Conservation (phyloP, 129 eudicot species). For the Artemisia argyi region DNA sequence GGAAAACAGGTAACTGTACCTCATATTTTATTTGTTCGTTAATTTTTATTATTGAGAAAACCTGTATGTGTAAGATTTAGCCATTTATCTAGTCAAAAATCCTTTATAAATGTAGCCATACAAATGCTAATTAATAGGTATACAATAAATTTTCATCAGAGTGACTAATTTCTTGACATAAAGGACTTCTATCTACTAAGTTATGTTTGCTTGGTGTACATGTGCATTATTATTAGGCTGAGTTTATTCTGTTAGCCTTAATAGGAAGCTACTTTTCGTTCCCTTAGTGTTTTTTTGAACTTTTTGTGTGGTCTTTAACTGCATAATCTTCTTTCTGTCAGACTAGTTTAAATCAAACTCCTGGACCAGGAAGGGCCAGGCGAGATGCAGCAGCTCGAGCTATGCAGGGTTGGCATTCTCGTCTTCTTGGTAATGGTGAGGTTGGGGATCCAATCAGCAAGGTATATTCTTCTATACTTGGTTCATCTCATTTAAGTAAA, state of each 20-base stretch:
- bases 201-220: neutral
- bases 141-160: neutral
- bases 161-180: neutral
- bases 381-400: conserved; percentile 99
- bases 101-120: too few species aligned
- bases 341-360: conserved; percentile 57
- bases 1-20: conserved; percentile 63
- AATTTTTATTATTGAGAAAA: neutral
- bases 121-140: too few species aligned
- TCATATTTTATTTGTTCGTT: conserved; percentile 7
- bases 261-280: neutral
- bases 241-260: neutral
- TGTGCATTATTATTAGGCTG: neutral
- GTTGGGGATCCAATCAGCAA: conserved; percentile 88
- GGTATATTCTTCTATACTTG: conserved; percentile 43
- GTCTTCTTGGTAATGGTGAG: conserved; percentile 84
- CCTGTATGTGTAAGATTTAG: neutral
- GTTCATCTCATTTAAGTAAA: neutral
- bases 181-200: neutral
- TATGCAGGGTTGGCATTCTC: conserved; percentile 99
- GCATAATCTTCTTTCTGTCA: conserved; percentile 27
- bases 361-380: conserved; percentile 93
- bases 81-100: too few species aligned
- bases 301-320: neutral
- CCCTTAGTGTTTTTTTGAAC: neutral